Base-by-base conservation (phyloP, 306 rosid species). In the Lithocarpus polystachyus region DNA sequence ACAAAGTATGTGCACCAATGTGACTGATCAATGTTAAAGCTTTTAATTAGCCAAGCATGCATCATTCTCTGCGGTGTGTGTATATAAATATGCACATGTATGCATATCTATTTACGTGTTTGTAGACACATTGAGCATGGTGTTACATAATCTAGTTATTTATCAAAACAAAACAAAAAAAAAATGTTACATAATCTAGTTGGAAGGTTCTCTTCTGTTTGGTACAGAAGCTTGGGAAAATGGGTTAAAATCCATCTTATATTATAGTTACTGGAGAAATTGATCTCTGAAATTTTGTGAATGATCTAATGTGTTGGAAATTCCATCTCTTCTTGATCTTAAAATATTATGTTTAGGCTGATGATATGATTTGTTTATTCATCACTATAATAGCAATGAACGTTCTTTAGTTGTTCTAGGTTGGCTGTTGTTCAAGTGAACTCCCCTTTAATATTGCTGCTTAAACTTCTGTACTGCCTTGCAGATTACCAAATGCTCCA, bases 401-500 rank as follows among this genome's bases (percentile, higher is more conserved):
- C 4, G 17, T 26, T 53, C 14, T 67, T 67, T 67, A 35, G 17
- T 62, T 15, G 40, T n/a, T 68, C 40, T 17, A 43, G 70, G 51
- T 2, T 56, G 52, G 71, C 26, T 59, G 37, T 53, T 56, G n/a
- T 62, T 84, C 33, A 68, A 75, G 76, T 31, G 72, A 73, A 40
- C 56, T 76, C n/a, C 61, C 56, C 64, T 43, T 53, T 5, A 19
- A 37, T 8, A 31, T 17, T 68, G 70, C 23, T 68, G 62, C 78
- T 51, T 69, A 69, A 83, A 71, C 73, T 70, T 85, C 81, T 62
- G 17, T 77, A 68, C 77, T 78, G 85, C 77, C 83, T 80, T 80
- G 84, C 89, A 92, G 97, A 82, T 88, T 92, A 82, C 97, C 97
- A 45, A 82, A 86, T 87, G 94, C 97, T 48, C 89, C 97, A 6